Conservation (phyloP, 2,329 filamentous ascomycete genomes). For the Cladosporium sp. region DNA sequence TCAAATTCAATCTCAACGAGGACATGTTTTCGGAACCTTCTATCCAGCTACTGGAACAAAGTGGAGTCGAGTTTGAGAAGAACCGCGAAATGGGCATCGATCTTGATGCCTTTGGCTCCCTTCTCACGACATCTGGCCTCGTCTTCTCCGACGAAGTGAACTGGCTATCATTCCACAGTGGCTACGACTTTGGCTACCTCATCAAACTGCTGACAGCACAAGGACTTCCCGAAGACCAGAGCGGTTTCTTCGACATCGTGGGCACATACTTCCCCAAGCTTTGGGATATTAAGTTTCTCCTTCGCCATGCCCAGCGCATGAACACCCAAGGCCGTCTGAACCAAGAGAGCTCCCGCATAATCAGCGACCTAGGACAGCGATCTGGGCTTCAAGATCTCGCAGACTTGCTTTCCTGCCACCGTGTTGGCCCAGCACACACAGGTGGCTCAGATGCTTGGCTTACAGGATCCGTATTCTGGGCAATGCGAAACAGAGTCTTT, state of each 20-base stretch:
- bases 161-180: slow-evolving; percentile 97
- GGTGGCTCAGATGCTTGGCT: slow-evolving; percentile 91
- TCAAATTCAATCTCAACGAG: slow-evolving; percentile 86
- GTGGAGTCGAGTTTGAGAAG: slow-evolving; percentile 85
- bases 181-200: slow-evolving; percentile 96
- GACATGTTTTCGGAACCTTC: slow-evolving; percentile 98
- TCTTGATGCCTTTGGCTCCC: slow-evolving; percentile 78
- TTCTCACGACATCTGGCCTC: slow-evolving; percentile 87
- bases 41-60: slow-evolving; percentile 83
- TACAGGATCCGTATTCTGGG: slow-evolving; percentile 92
- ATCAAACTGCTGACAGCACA: slow-evolving; percentile 87
- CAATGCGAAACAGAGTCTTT: slow-evolving; percentile 84
- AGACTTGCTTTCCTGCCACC: slow-evolving; percentile 85
- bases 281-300: slow-evolving; percentile 95
- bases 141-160: slow-evolving; percentile 82
- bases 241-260: slow-evolving; percentile 82
- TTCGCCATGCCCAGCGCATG: slow-evolving; percentile 72
- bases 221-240: slow-evolving; percentile 81
- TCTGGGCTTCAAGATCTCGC: slow-evolving; percentile 90
- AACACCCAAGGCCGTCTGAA: slow-evolving; percentile 46
- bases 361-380: slow-evolving; percentile 83
- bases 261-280: slow-evolving; percentile 89
- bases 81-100: slow-evolving; percentile 89
- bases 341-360: slow-evolving; percentile 64
- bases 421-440: slow-evolving; percentile 82